Evolutionary conservation across 495 filamentous ascomycete species (phyloP).

Genomic region (Daldinia loculata): DNA sequence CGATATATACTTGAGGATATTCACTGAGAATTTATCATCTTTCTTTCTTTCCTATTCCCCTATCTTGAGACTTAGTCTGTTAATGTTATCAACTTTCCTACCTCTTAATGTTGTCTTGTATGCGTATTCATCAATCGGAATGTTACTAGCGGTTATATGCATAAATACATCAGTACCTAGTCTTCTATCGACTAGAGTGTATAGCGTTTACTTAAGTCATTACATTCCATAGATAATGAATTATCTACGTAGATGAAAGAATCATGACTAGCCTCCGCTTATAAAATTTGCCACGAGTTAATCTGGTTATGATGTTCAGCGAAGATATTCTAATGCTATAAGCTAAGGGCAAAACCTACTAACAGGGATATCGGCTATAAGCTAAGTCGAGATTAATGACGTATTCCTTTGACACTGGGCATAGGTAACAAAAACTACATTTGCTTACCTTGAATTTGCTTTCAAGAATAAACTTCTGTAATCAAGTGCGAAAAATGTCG

Average conservation of each 20-base stretch:
- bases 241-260: background rate
- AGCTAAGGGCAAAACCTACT: conserved; percentile 1
- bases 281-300: background rate
- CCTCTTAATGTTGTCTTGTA: background rate
- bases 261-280: background rate
- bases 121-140: background rate
- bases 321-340: background rate
- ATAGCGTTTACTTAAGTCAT: background rate
- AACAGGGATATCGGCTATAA: conserved; percentile 21
- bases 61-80: background rate
- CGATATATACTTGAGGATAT: background rate
- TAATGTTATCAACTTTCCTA: no score
- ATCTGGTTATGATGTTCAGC: background rate
- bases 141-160: background rate
- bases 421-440: background rate
- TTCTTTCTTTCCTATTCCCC: background rate
- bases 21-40: background rate
- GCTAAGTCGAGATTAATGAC: conserved; percentile 24
- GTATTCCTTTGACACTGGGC: conserved; percentile 16
- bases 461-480: background rate
- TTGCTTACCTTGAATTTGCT: background rate
- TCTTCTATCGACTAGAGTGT: background rate
- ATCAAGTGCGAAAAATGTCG: conserved; percentile 19
- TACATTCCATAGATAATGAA: background rate
- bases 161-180: background rate